Base-by-base conservation (phyloP, 208 protist genomes). In the Trichomonas vaginalis region DNA sequence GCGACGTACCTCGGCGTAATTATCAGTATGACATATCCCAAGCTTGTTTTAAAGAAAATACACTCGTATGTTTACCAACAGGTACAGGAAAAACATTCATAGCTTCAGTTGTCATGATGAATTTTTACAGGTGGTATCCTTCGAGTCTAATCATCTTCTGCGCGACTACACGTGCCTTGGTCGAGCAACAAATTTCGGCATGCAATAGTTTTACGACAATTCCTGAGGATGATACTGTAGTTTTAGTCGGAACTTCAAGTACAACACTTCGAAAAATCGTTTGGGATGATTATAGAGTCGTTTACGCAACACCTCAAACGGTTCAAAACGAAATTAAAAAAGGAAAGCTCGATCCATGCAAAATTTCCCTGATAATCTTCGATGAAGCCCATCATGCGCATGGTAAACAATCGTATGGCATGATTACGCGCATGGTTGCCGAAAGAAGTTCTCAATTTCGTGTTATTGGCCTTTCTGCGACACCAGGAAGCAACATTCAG, bases 41-140 rank as follows among this genome's bases (percentile, higher is more conserved):
- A 42, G 10, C 8, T 15, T 87, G 95, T 45, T 61, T 96, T 39
- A 32, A 86, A 37, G 3, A 96, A 15, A 96, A 96, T 70, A 95
- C 96, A 17, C 42, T 96, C 0, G 96, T 96, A 39, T 95, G 45
- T 46, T 87, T 97, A 35, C 97, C 97, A n/a, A 97, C 97, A 48
- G 97, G 96, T 15, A 51, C 87, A n/a, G 97, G 97, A 48, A 97
- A 97, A 96, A 97, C 97, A 79, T 83, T 97, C 21, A 97, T 97
- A 83, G 97, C 97, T 17, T 96, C 96, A 23, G 97, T 97, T n/a
- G 97, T 96, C 15, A 97, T 97, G 79, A 92, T 90, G 48, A 97
- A 97, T 82, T 96, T 96, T 35, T 70, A 47, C 32, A 96, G 97
- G n/a, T 97, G 97, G 97, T 97, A 96, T 95, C 97, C 97, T 17